phyloP scores from a whole-genome alignment of 208 protist species.

The Endotrypanum monterogeii region DNA sequence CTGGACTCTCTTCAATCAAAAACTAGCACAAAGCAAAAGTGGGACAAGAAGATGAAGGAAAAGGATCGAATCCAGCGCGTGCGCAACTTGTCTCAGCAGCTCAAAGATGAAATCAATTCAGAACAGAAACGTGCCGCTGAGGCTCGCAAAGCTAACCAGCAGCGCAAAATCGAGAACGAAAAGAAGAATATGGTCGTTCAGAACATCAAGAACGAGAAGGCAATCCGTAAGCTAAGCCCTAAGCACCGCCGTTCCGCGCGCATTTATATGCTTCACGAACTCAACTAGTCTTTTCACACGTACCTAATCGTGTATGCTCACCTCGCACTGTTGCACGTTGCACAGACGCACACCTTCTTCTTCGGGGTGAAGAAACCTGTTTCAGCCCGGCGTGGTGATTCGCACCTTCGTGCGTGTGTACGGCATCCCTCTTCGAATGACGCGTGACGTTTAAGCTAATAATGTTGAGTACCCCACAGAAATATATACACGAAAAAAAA shows the following conservation, averaged over 20 bases:
- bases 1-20: slow-evolving; percentile 46
- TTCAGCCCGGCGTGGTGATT: background rate
- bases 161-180: slow-evolving; percentile 85
- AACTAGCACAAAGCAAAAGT: slow-evolving; percentile 61
- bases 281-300: slow-evolving; percentile 34
- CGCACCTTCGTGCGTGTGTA: background rate
- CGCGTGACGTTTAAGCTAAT: slow-evolving; percentile 5
- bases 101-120: slow-evolving; percentile 84
- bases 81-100: slow-evolving; percentile 59
- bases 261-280: slow-evolving; percentile 91
- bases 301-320: background rate
- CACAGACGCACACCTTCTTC: too few relatives aligned
- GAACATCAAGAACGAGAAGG: slow-evolving; percentile 90
- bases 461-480: background rate
- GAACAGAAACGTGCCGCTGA: slow-evolving; percentile 78
- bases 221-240: slow-evolving; percentile 87
- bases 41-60: slow-evolving; percentile 83
- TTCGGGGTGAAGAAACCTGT: too few relatives aligned
- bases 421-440: background rate
- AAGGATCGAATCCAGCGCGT: slow-evolving; percentile 65
- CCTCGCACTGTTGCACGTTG: background rate
- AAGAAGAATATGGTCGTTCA: slow-evolving; percentile 93
- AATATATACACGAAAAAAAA: background rate
- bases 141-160: slow-evolving; percentile 79
- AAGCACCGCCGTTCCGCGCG: slow-evolving; percentile 86